Evolutionary conservation across 2,329 filamentous ascomycete species (phyloP).

Genomic region (Beauveria sp.): DNA sequence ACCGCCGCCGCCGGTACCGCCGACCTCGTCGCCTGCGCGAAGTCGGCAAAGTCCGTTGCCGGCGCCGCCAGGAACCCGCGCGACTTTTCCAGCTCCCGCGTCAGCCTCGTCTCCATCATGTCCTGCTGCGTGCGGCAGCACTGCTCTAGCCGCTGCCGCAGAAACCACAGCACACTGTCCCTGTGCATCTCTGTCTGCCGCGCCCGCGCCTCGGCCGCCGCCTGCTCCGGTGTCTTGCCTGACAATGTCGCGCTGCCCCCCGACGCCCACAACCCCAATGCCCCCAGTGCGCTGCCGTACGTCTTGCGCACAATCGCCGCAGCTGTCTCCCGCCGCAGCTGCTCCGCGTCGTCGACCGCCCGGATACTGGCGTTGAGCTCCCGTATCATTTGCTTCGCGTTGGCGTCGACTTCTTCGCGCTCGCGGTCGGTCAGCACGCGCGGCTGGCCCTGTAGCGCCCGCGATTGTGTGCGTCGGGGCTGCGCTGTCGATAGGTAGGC

Average conservation of each 20-base stretch:
- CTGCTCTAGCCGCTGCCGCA: conserved; percentile 67
- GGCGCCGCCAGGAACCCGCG: conserved; percentile 59
- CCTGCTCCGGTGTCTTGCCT: conserved; percentile 55
- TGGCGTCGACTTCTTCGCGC: conserved; percentile 78
- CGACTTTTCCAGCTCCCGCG: conserved; percentile 80
- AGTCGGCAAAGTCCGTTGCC: conserved; percentile 26
- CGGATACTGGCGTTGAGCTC: conserved; percentile 78
- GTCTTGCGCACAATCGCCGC: conserved; percentile 64
- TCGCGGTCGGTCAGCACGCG: conserved; percentile 68
- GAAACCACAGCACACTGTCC: conserved; percentile 76
- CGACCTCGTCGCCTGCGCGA: conserved; percentile 17
- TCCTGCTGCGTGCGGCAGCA: conserved; percentile 71
- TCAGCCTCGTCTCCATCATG: conserved; percentile 89
- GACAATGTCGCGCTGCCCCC: conserved; percentile 33
- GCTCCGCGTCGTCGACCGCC: conserved; percentile 72
- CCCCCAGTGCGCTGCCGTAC: conserved; percentile 56
- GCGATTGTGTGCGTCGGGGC: conserved; percentile 48
- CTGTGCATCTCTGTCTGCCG: conserved; percentile 62
- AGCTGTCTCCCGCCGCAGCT: conserved; percentile 70
- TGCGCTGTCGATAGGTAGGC: conserved; percentile 81
- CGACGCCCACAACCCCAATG: conserved; percentile 60
- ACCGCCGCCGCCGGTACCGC: conserved; percentile 1
- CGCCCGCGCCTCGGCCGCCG: conserved; percentile 61
- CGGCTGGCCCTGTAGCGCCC: conserved; percentile 34
- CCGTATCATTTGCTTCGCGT: conserved; percentile 76